Conservation (phyloP, 305 asterid species). For the Coffea humblotiana region DNA sequence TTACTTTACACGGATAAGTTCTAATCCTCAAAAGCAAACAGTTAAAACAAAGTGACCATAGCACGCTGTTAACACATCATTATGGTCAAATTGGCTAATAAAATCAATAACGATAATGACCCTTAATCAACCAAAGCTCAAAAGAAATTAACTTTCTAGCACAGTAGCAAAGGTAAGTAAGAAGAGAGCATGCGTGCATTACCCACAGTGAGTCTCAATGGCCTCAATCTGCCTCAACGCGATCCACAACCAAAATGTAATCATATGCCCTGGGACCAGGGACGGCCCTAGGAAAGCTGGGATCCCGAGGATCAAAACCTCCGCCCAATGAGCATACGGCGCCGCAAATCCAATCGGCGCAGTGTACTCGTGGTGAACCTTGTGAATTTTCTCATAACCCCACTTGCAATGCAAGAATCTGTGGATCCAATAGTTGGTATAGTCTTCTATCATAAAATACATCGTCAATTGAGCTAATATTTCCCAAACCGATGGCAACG, state of each 20-base stretch:
- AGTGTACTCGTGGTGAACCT: slow-evolving; percentile 90
- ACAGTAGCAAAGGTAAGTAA: background rate
- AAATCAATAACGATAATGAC: slow-evolving; percentile 39
- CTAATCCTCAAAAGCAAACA: slow-evolving; percentile 47
- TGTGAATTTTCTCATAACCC: slow-evolving; percentile 97
- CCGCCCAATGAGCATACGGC: slow-evolving; percentile 95
- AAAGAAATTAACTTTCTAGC: slow-evolving; percentile 16
- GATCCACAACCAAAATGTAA: slow-evolving; percentile 96
- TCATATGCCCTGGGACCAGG: slow-evolving; percentile 84
- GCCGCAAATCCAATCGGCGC: slow-evolving; percentile 97
- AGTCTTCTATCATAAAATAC: slow-evolving; percentile 85
- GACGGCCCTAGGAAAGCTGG: slow-evolving; percentile 95
- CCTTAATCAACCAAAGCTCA: slow-evolving; percentile 22
- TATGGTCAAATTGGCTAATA: slow-evolving; percentile 59
- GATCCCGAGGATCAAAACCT: slow-evolving; percentile 93
- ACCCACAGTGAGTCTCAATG: slow-evolving; percentile 99
- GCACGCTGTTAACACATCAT: slow-evolving; percentile 54
- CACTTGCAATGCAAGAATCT: slow-evolving; percentile 85
- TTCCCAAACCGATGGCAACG: slow-evolving; percentile 83
- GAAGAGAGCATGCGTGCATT: slow-evolving; percentile 67
- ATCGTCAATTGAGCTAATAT: slow-evolving; percentile 62
- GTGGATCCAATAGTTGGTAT: slow-evolving; percentile 91
- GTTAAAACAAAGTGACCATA: slow-evolving; percentile 32
- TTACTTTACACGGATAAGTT: slow-evolving; percentile 49
- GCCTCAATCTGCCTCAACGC: slow-evolving; percentile 93